Evolutionary conservation across 129 eudicot species (phyloP).

Genomic region (Helianthus annuus): DNA sequence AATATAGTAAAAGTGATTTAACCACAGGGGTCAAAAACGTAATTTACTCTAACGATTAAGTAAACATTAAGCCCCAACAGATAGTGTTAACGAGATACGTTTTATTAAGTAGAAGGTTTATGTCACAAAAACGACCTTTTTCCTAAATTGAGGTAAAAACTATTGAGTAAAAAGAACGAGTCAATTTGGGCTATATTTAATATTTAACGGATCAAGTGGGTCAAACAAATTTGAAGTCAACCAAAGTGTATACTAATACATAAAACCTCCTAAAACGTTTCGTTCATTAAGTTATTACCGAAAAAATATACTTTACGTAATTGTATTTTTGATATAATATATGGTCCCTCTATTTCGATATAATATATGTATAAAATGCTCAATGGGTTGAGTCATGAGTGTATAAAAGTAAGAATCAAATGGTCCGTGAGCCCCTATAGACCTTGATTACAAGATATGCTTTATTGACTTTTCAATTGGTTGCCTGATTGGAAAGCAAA

Average conservation of each 20-base stretch:
- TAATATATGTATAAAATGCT: background rate
- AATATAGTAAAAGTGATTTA: too few species aligned
- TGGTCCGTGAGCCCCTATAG: slow-evolving; percentile 33
- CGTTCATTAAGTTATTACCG: background rate
- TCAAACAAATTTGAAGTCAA: background rate
- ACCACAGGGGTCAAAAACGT: too few species aligned
- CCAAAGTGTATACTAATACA: background rate
- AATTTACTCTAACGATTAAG: slow-evolving; percentile 5
- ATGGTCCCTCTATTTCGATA: slow-evolving; percentile 20
- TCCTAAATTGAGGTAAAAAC: background rate
- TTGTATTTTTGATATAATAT: background rate
- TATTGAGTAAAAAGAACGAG: background rate
- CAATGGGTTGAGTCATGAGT: slow-evolving; percentile 2
- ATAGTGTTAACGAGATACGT: too few species aligned
- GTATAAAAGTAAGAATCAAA: slow-evolving; percentile 15
- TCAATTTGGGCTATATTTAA: background rate
- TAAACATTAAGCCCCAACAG: background rate
- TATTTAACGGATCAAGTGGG: background rate
- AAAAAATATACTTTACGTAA: background rate
- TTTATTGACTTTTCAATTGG: slow-evolving; percentile 32
- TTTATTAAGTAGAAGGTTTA: slow-evolving; percentile 12
- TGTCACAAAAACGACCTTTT: slow-evolving; percentile 8
- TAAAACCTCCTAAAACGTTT: background rate
- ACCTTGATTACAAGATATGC: slow-evolving; percentile 20
- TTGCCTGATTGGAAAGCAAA: slow-evolving; percentile 37